Conservation (phyloP, 2,329 filamentous ascomycete genomes). For the Fusarium luffae region DNA sequence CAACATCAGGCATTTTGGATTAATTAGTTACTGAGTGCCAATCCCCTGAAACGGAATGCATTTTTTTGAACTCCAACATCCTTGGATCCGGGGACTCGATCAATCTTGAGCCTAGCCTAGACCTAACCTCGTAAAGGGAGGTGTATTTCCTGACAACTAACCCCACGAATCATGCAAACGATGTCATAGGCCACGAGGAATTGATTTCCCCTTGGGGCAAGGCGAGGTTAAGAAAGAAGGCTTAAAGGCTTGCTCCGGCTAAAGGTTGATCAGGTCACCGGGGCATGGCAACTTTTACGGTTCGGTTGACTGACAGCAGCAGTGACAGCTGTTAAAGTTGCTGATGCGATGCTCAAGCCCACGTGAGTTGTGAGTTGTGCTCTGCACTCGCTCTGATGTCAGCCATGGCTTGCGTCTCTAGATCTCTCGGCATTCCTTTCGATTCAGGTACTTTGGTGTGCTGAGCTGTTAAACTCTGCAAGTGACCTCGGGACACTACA, state of each 20-base stretch:
- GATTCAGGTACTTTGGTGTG: conserved; percentile 27
- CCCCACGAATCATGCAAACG: conserved; percentile 29
- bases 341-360: conserved; percentile 1
- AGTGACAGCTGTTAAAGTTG: conserved; percentile 11
- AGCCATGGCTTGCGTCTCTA: conserved; percentile 23
- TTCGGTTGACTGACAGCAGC: conserved; percentile 3
- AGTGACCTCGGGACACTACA: conserved; percentile 16
- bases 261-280: conserved; percentile 35
- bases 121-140: not conserved
- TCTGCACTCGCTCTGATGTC: conserved; percentile 25
- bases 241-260: conserved; percentile 24
- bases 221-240: not conserved
- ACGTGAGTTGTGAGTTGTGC: conserved; percentile 29
- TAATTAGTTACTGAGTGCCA: not conserved
- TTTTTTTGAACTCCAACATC: not conserved
- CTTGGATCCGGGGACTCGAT: not conserved
- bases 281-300: conserved; percentile 12
- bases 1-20: conserved; percentile 2
- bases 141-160: not conserved
- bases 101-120: conserved; percentile 7
- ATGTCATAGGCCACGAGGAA: conserved; percentile 37
- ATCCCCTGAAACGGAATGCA: conserved; percentile 16
- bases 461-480: conserved; percentile 8
- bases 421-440: conserved; percentile 38
- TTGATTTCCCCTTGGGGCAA: conserved; percentile 12